Conservation (phyloP, 2,329 filamentous ascomycete genomes). For the Aspergillus carbonarius region DNA sequence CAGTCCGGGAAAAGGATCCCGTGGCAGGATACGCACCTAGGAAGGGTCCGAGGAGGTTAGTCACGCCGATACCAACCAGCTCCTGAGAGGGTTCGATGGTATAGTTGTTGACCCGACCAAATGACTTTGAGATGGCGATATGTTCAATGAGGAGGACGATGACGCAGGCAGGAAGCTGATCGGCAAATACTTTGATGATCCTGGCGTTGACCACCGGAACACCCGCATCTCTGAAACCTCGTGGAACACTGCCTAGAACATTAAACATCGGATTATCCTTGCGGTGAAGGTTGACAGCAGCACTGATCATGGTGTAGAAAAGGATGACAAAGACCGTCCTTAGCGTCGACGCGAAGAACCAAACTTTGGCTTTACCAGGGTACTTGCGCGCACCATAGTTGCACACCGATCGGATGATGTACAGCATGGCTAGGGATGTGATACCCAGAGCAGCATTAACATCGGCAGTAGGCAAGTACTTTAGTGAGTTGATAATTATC, state of each 20-base stretch:
- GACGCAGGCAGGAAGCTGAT: slow-evolving; percentile 76
- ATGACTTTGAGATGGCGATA: slow-evolving; percentile 95
- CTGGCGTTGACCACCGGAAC: slow-evolving; percentile 66
- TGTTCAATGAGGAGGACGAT: slow-evolving; percentile 97
- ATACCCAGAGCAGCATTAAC: slow-evolving; percentile 87
- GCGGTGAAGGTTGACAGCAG: slow-evolving; percentile 72
- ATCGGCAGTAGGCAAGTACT: slow-evolving; percentile 64
- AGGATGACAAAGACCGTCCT: slow-evolving; percentile 89
- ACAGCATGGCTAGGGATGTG: slow-evolving; percentile 76
- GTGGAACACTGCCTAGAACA: slow-evolving; percentile 73
- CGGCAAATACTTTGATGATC: slow-evolving; percentile 67
- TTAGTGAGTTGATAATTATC: slow-evolving; percentile 80
- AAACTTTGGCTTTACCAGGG: slow-evolving; percentile 67
- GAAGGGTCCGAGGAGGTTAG: slow-evolving; percentile 87
- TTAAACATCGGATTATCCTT: slow-evolving; percentile 65
- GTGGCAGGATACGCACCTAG: slow-evolving; percentile 89
- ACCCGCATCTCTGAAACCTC: slow-evolving; percentile 79
- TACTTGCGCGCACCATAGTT: slow-evolving; percentile 66
- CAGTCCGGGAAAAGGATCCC: slow-evolving; percentile 92
- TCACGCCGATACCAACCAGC: slow-evolving; percentile 88
- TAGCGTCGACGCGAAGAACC: slow-evolving; percentile 90
- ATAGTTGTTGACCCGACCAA: slow-evolving; percentile 95
- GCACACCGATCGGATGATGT: slow-evolving; percentile 68
- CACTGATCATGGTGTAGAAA: slow-evolving; percentile 89
- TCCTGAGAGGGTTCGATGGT: slow-evolving; percentile 94